Evolutionary conservation across 2,329 filamentous ascomycete genomes (phyloP).

Genomic region (Curvularia sp.): DNA sequence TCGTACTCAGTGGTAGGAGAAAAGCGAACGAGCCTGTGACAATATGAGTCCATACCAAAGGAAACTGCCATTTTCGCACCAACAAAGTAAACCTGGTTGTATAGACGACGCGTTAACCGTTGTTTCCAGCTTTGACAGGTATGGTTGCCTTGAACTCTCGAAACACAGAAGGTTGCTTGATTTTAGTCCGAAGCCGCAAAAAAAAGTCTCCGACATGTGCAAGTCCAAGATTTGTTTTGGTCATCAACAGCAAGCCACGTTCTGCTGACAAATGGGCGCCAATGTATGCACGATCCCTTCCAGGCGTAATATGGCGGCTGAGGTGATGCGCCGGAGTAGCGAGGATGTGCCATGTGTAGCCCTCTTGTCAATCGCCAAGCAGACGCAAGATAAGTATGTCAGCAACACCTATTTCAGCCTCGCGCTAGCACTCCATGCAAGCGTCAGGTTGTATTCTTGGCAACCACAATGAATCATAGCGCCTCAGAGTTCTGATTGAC

Average conservation of each 20-base stretch:
- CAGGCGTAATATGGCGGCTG: not conserved
- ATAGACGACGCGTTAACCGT: not conserved
- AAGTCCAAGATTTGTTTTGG: not conserved
- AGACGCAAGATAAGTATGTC: not conserved
- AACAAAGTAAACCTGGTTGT: not conserved
- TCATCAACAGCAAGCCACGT: not conserved
- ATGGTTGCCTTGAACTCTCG: not conserved
- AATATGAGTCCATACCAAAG: not conserved
- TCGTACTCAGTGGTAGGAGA: not conserved
- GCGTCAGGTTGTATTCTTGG: not conserved
- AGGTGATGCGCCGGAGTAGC: conserved; percentile 1
- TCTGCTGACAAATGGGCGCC: not conserved
- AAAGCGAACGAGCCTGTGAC: not conserved
- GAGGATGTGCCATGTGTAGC: not conserved
- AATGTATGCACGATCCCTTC: not conserved
- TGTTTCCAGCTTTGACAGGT: not conserved
- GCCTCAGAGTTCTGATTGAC: not conserved
- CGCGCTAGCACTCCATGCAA: not conserved
- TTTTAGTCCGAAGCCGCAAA: conserved; percentile 1
- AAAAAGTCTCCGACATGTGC: conserved; percentile 1
- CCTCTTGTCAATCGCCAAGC: not conserved
- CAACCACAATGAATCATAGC: not conserved
- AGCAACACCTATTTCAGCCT: not conserved
- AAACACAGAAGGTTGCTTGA: not conserved
- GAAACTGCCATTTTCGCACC: not conserved